Evolutionary conservation across 2,329 filamentous ascomycete genomes (phyloP).

Genomic region (Exophiala phaeomuriformis): DNA sequence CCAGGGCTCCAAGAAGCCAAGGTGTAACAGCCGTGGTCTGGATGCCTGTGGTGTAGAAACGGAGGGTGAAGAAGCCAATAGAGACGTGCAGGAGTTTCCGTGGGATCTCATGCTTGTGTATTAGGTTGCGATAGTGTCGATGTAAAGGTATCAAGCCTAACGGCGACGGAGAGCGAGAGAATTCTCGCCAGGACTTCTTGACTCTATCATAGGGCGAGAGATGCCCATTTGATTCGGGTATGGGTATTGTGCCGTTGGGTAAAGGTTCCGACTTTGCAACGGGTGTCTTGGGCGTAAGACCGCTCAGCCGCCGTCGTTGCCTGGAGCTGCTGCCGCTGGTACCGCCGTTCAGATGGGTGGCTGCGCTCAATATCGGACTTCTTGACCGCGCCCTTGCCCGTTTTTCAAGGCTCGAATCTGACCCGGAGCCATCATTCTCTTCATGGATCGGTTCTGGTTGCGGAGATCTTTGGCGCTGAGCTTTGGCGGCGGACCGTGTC

Average conservation of each 20-base stretch:
- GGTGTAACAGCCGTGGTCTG: slow-evolving; percentile 75
- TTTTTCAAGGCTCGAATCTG: slow-evolving; percentile 48
- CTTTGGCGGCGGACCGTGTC: slow-evolving; percentile 64
- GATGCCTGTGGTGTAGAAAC: slow-evolving; percentile 71
- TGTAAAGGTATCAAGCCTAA: slow-evolving; percentile 93
- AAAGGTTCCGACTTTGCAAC: slow-evolving; percentile 35
- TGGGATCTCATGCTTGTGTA: slow-evolving; percentile 95
- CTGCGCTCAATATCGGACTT: slow-evolving; percentile 50
- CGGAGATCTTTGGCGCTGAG: slow-evolving; percentile 46
- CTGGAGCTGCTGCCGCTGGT: slow-evolving; percentile 17
- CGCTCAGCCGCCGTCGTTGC: slow-evolving; percentile 44
- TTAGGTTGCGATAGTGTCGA: slow-evolving; percentile 79
- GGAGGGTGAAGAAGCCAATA: slow-evolving; percentile 88
- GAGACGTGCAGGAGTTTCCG: slow-evolving; percentile 90
- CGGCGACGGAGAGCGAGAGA: slow-evolving; percentile 86
- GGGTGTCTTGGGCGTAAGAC: slow-evolving; percentile 45
- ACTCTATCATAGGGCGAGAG: slow-evolving; percentile 61
- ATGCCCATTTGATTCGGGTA: slow-evolving; percentile 53
- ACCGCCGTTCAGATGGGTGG: slow-evolving; percentile 23
- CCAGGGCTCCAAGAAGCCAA: slow-evolving; percentile 68
- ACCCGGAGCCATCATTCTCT: slow-evolving; percentile 44
- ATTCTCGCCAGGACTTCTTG: slow-evolving; percentile 63
- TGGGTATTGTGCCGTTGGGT: slow-evolving; percentile 34
- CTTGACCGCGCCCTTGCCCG: slow-evolving; percentile 64
- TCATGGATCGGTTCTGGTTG: slow-evolving; percentile 52